Base-by-base conservation (phyloP, 257 asterid species). In the Paulownia fortunei region DNA sequence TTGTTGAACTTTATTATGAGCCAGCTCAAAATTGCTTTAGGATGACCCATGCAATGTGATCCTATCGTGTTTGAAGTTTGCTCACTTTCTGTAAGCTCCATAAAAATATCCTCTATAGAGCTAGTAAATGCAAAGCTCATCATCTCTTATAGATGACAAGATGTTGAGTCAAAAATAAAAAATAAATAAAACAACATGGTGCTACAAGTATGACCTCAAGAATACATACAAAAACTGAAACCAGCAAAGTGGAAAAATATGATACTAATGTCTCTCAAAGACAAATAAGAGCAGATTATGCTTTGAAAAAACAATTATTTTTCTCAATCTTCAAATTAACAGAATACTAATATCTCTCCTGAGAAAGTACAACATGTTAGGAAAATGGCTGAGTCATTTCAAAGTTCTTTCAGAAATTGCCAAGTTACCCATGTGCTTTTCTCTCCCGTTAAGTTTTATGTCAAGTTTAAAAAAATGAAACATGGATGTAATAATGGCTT, bases 71-170 rank as follows among this genome's bases (percentile, higher is more conserved):
- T 51, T 61, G 55, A 37, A 16, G 11, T 72, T 69, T 72, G 32
- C 73, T 27, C 82, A 41, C 70, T 42, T 60, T 52, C 49, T 44
- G 44, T 46, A 72, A 52, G 46, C 39, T 81, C 72, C 69, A 54
- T 39, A 30, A 72, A 19, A 24, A 34, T 34, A 68, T 47, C 64
- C 42, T 42, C 32, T 39, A 36, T 36, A 24, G 27, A 52, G 23
- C 44, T 63, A 26, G 26, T 41, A 67, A 41, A 47, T 15, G 39
- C 47, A 59, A 72, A 37, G 47, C 8, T 47, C 56, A 65, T 69
- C 71, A 41, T 72, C 23, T 18, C 23, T 49, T 18, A 27, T 21
- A 11, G 30, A 60, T 59, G 59, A 58, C 8, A 60, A 12, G 19
- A 49, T 46, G 66, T n/a, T 30, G 49, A 47, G 73, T 24, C 61